phyloP scores from a whole-genome alignment of 768 basidiomycete genomes.

The Naganishia onofrii region DNA sequence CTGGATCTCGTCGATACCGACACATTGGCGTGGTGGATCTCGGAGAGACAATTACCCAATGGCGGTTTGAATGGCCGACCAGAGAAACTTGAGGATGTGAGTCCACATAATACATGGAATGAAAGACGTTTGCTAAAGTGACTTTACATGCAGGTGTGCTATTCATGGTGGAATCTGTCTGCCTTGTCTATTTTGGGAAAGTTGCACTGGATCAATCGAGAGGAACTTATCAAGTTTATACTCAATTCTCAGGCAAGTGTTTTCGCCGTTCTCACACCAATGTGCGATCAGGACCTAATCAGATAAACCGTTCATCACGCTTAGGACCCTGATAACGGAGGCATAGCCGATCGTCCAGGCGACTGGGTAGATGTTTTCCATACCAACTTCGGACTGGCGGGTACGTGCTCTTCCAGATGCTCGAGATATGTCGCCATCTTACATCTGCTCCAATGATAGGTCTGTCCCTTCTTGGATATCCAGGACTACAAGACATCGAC shows the following conservation, averaged over 20 bases:
- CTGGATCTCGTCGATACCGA: constrained; percentile 72
- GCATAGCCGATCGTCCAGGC: constrained; percentile 89
- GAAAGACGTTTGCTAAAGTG: background rate
- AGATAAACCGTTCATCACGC: background rate
- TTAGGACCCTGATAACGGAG: constrained; percentile 84
- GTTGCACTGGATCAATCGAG: constrained; percentile 79
- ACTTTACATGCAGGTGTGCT: constrained; percentile 70
- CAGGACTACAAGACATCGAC: constrained; percentile 77
- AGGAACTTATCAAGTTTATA: constrained; percentile 76
- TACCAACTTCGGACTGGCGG: constrained; percentile 86
- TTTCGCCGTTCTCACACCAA: background rate
- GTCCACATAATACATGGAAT: constrained; percentile 43
- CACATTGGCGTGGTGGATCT: constrained; percentile 87
- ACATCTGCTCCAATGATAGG: constrained; percentile 57
- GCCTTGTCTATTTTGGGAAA: constrained; percentile 78
- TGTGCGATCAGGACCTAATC: background rate
- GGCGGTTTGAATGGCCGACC: constrained; percentile 97
- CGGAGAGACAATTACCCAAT: constrained; percentile 85
- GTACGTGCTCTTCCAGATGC: constrained; percentile 50
- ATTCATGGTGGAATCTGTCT: constrained; percentile 95
- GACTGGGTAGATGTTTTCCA: constrained; percentile 98
- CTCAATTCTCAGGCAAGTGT: constrained; percentile 73
- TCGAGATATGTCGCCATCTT: background rate
- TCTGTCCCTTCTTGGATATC: constrained; percentile 82
- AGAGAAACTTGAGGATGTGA: constrained; percentile 91